These are phyloP conservation scores for Candida methanosorbosa DNA, from an alignment of 805 yeast genomes.

Conservation along the genomic window DNA sequence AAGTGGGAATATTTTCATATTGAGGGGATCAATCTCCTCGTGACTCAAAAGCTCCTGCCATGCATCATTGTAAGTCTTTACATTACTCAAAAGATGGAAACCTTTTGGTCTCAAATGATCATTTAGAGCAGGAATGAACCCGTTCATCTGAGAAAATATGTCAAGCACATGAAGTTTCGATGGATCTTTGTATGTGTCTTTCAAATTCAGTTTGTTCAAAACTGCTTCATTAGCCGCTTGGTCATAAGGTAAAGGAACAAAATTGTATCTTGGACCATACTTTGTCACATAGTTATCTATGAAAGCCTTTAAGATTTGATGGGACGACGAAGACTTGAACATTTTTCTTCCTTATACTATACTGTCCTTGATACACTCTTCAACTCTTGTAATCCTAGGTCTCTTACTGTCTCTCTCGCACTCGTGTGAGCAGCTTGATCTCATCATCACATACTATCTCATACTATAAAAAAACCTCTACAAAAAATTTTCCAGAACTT, in stretches of 20 bases:
- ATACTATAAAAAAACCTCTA: too few species aligned
- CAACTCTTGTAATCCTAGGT: too few species aligned
- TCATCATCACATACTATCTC: too few species aligned
- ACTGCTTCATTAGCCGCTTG: constrained; percentile 21
- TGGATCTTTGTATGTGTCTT: constrained; percentile 24
- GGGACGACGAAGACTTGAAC: not conserved
- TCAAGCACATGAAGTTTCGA: constrained; percentile 46
- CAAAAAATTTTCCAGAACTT: too few species aligned
- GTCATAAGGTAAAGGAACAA: not conserved
- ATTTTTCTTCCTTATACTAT: not conserved
- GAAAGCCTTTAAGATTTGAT: not conserved
- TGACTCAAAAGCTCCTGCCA: constrained; percentile 12
- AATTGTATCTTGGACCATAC: too few species aligned
- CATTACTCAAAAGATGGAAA: constrained; percentile 43
- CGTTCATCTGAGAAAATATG: constrained; percentile 49
- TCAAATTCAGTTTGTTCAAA: constrained; percentile 38
- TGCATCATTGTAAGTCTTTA: constrained; percentile 9
- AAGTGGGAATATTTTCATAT: constrained; percentile 23
- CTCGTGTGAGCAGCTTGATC: too few species aligned
- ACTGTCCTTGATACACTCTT: too few species aligned
- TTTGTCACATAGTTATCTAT: too few species aligned
- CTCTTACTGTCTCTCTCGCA: too few species aligned
- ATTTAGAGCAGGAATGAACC: constrained; percentile 56
- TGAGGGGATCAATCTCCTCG: constrained; percentile 5
- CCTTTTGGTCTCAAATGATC: constrained; percentile 50